Percentiles rank a stretch among this genome's conserved stretches.
Evolutionary conservation across 805 yeast genomes (phyloP).

Genomic region (Candida lessepsii): DNA sequence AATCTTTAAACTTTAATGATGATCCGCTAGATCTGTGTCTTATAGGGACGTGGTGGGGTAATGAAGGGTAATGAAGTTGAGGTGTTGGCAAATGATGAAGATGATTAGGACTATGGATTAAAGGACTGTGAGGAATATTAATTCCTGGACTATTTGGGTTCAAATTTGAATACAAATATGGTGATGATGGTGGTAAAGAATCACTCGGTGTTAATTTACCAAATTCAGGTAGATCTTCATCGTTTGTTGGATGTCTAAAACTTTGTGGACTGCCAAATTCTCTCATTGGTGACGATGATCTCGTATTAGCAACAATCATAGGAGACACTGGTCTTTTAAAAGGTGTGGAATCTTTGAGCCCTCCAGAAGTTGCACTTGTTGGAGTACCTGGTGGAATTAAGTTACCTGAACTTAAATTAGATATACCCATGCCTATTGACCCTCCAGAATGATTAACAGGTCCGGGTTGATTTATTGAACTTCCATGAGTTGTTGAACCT

Average conservation of each 20-base stretch:
- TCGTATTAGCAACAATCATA: conserved; percentile 15
- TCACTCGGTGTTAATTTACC: conserved; percentile 17
- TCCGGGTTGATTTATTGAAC: not conserved
- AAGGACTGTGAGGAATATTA: not conserved
- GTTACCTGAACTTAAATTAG: conserved; percentile 9
- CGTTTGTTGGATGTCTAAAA: conserved; percentile 8
- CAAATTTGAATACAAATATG: conserved; percentile 4
- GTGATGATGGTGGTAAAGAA: conserved; percentile 6
- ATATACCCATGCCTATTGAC: conserved; percentile 9
- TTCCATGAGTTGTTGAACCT: no score
- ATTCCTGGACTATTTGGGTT: conserved; percentile 1
- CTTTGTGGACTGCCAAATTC: conserved; percentile 13
- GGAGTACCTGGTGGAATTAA: conserved; percentile 4
- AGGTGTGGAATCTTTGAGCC: conserved; percentile 32
- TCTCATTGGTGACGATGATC: conserved; percentile 18
- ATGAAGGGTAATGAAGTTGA: not conserved
- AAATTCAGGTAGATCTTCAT: conserved; percentile 16
- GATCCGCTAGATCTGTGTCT: conserved; percentile 22
- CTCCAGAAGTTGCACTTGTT: conserved; percentile 1
- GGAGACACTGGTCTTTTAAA: conserved; percentile 51
- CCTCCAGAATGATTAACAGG: no score
- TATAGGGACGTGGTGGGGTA: conserved; percentile 4
- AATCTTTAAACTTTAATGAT: conserved; percentile 31
- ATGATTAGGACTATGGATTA: not conserved
- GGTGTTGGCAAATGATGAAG: conserved; percentile 3